Conservation (phyloP, 108 stramenopile genomes). For the Stephanodiscus minutulus region DNA sequence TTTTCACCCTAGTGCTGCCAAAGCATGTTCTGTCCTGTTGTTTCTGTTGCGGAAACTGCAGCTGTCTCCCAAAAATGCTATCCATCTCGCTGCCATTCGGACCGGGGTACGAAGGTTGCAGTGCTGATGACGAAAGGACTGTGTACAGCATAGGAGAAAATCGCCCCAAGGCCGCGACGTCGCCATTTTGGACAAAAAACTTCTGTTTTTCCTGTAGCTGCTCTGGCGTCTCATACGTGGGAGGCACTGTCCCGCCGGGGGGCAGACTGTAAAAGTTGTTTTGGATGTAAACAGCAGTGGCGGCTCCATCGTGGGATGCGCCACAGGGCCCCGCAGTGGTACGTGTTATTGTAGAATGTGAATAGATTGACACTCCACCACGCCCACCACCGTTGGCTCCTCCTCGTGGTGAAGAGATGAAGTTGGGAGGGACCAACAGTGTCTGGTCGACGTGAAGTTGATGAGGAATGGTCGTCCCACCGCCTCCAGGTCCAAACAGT, state of each 20-base stretch:
- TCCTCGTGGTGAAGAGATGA: slow-evolving; percentile 15
- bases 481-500: slow-evolving; percentile 11
- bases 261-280: slow-evolving; percentile 45
- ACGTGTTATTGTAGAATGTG: slow-evolving; percentile 43
- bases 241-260: slow-evolving; percentile 18
- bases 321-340: slow-evolving; percentile 24
- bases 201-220: background rate
- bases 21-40: background rate
- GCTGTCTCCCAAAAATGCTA: background rate
- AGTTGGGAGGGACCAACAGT: slow-evolving; percentile 8
- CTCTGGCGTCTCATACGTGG: slow-evolving; percentile 10
- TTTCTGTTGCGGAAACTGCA: slow-evolving; percentile 1
- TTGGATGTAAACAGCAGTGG: slow-evolving; percentile 31
- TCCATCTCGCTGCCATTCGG: background rate
- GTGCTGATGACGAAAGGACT: background rate
- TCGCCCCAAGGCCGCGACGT: background rate
- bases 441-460: slow-evolving; percentile 6
- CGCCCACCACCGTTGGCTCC: slow-evolving; percentile 1
- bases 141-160: background rate
- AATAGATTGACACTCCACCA: slow-evolving; percentile 22
- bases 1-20: background rate
- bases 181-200: background rate
- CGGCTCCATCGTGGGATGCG: slow-evolving; percentile 5
- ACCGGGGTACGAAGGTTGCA: slow-evolving; percentile 22
- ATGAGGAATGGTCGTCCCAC: slow-evolving; percentile 6